Base-by-base conservation (phyloP, 371 early-diverging fungal species). In the Circinella minor region DNA sequence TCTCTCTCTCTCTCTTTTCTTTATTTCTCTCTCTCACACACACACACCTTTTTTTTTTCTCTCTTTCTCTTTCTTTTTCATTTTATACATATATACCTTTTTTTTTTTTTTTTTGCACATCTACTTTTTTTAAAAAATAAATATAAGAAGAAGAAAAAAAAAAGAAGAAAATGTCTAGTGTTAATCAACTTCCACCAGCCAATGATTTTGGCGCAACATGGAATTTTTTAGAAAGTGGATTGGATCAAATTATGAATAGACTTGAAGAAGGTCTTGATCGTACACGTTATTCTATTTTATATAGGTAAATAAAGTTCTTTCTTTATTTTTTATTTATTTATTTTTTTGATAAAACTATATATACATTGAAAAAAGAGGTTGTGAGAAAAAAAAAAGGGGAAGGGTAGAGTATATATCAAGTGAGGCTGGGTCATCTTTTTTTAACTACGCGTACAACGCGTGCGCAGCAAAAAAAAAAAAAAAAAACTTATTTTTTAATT, bases 231-330 rank as follows among this genome's bases (percentile, higher is more conserved):
- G 88, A 90, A 73, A 84, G 81, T 54, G 95, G 96, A 37, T 84
- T 96, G 68, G 90, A 94, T 74, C 88, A 88, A 71, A 92, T 97
- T 77, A 88, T 96, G 85, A 86, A 86, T 67, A 81, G 89, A 10
- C 82, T 93, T 37, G 90, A 91, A 64, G 86, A 92, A 62, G 95
- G 95, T 37, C 76, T 96, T 47, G 88, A 85, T 46, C 86, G 89
- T 74, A 79, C 81, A 55, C 87, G 91, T 54, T 96, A 94, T 78
- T 92, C 96, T 83, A 86, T 91, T 63, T 86, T 96, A 49, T 96
- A 97, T 84, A 96, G 96, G 93, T 92, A 88, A 80, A 27, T 18
- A 57, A 7, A 51, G 15, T 8, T 15, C 8, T 51, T 51, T 15
- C 51, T 51, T 51, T 5, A 8, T n/a, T 17, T 51, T 17, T 51